Percentiles rank a stretch among this genome's conserved stretches.
Evolutionary conservation across 345 rosid genomes (phyloP).

Genomic region (Geranium brycei): DNA sequence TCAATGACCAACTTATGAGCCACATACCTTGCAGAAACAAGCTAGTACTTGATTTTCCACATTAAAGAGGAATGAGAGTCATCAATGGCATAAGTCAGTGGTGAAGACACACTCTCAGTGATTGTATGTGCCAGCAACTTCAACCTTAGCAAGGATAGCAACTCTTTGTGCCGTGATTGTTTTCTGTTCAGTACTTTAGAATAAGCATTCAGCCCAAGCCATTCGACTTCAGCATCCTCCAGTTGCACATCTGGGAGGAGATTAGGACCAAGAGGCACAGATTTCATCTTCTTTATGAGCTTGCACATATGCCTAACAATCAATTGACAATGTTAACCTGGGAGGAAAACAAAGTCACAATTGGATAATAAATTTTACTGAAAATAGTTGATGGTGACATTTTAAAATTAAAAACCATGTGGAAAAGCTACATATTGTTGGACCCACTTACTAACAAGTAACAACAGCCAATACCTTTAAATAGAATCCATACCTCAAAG

Average conservation of each 20-base stretch:
- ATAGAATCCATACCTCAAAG: slow-evolving; percentile 37
- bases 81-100: slow-evolving; percentile 39
- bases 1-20: too few species aligned
- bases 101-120: slow-evolving; percentile 17
- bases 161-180: slow-evolving; percentile 37
- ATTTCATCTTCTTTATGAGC: slow-evolving; percentile 39
- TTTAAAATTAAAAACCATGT: too few species aligned
- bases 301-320: slow-evolving; percentile 37
- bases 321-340: background rate
- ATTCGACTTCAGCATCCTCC: slow-evolving; percentile 44
- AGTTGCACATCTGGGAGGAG: slow-evolving; percentile 28
- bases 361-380: background rate
- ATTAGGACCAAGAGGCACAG: slow-evolving; percentile 14
- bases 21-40: background rate
- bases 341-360: background rate
- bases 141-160: slow-evolving; percentile 31
- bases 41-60: slow-evolving; percentile 56
- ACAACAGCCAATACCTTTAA: too few species aligned
- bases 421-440: too few species aligned
- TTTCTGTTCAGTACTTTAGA: slow-evolving; percentile 47
- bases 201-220: slow-evolving; percentile 68
- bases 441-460: too few species aligned
- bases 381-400: background rate
- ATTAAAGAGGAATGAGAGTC: slow-evolving; percentile 48
- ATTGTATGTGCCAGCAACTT: slow-evolving; percentile 25